Evolutionary conservation across 805 yeast genomes (phyloP).

Genomic region (Wickerhamomyces strasburgensis): DNA sequence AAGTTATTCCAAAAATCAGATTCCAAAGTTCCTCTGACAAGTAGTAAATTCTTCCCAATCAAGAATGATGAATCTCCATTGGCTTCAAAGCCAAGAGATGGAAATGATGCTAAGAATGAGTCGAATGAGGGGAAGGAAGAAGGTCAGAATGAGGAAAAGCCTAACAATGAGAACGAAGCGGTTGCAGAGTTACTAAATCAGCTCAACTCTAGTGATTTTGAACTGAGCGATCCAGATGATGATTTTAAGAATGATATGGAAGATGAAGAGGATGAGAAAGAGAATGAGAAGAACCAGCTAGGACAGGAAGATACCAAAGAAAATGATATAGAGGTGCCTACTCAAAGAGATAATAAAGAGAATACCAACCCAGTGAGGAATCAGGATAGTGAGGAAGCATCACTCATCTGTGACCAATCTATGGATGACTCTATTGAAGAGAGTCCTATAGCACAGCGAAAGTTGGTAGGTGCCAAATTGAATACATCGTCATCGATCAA

Average conservation of each 20-base stretch:
- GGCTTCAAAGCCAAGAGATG: neutral
- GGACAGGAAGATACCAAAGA: neutral
- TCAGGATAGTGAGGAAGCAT: no score
- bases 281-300: constrained; percentile 1
- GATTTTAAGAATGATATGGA: no score
- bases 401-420: no score
- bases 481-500: neutral
- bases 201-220: constrained; percentile 22
- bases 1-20: constrained; percentile 10
- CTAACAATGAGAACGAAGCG: no score
- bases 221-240: constrained; percentile 26
- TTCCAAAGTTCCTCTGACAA: constrained; percentile 6
- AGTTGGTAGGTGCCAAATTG: constrained; percentile 3
- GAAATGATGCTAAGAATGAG: neutral
- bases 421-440: constrained; percentile 4
- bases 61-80: neutral
- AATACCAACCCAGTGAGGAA: no score
- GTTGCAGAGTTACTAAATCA: no score
- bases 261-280: constrained; percentile 3
- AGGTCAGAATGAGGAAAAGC: neutral
- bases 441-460: constrained; percentile 3
- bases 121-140: neutral
- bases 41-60: constrained; percentile 15
- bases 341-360: no score
- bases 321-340: no score